Base-by-base conservation (phyloP, 495 filamentous ascomycete genomes). In the Penicillium longicatenatum region DNA sequence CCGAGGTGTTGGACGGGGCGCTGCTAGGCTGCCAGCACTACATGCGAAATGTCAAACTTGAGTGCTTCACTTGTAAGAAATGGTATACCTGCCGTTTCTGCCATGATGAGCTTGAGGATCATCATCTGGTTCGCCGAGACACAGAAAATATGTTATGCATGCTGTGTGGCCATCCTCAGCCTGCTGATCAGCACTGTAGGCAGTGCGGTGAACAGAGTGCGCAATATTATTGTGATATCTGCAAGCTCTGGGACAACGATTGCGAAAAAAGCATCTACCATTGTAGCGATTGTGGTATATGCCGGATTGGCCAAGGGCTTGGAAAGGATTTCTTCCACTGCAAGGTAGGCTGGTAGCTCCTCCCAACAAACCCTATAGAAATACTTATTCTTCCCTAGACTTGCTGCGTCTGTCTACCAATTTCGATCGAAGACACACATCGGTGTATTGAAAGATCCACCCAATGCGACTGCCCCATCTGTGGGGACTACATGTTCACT, bases 81-180 rank as follows among this genome's bases (percentile, higher is more conserved):
- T 99, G 95, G 95, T 93, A 96, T 63, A 91, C 95, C 0, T 99
- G 94, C 65, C 88, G 94, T 20, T 88, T 97, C 69, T 99, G 94
- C 69, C 94, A 99, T 69, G 93, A 99, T 62, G 86, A 85, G 43
- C 82, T 80, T 21, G 90, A 97, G 69, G 87, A 92, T 65, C 94
- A 98, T 74, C 78, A 74, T 63, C 79, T 99, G 54, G 83, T 89
- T 64, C 86, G 94, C 45, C 84, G 83, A 49, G 88, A 89, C 58
- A 98, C 93, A 24, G 88, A 89, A 72, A 87, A 97, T 69, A 99
- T 99, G 94, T 80, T 98, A 20, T 99, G 94, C 76, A 99, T 99
- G 94, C 80, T 93, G 29, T 99, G 94, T 74, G 87, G 87, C 11
- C 86, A 86, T 63, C 86, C 94, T 11, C 94, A 99, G 65, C 84